A percentile compares a stretch with the other conserved stretches of the same genome.
Evolutionary conservation across 768 basidiomycete genomes (phyloP).

Genomic region (Punctularia strigosozonata): DNA sequence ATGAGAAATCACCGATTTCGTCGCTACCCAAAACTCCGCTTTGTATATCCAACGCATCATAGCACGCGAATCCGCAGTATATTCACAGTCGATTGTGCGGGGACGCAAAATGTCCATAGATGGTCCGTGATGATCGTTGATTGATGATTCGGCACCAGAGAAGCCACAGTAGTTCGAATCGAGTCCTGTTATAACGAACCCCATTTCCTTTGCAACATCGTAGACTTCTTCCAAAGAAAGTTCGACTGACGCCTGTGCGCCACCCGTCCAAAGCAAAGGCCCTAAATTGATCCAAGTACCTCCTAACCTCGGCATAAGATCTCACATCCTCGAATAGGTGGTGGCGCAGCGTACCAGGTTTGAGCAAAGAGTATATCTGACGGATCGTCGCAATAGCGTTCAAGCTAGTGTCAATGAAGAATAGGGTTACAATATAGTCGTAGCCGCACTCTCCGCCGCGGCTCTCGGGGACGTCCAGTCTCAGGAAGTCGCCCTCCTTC

Average conservation of each 20-base stretch:
- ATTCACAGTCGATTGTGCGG: conserved; percentile 48
- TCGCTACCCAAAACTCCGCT: conserved; percentile 58
- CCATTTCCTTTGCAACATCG: conserved; percentile 35
- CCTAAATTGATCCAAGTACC: conserved; percentile 67
- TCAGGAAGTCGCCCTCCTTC: conserved; percentile 47
- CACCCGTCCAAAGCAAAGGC: conserved; percentile 52
- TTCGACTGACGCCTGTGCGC: conserved; percentile 42
- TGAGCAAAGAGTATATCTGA: conserved; percentile 44
- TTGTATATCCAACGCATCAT: conserved; percentile 67
- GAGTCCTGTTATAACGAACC: conserved; percentile 30
- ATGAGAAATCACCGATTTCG: no score
- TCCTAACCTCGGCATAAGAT: no score
- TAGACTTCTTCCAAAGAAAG: conserved; percentile 57
- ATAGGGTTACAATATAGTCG: conserved; percentile 40
- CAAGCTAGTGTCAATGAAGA: conserved; percentile 30
- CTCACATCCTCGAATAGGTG: no score
- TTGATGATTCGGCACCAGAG: no score
- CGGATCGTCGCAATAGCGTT: conserved; percentile 29
- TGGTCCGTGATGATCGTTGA: no score
- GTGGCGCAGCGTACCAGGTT: no score
- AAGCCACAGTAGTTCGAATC: no score
- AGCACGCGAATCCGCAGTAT: conserved; percentile 45
- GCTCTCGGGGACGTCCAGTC: conserved; percentile 5
- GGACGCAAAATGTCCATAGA: no score
- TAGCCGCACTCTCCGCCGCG: conserved; percentile 22